Evolutionary conservation across 108 stramenopile genomes (phyloP).

Genomic region (Cyclostephanos invisitatus): DNA sequence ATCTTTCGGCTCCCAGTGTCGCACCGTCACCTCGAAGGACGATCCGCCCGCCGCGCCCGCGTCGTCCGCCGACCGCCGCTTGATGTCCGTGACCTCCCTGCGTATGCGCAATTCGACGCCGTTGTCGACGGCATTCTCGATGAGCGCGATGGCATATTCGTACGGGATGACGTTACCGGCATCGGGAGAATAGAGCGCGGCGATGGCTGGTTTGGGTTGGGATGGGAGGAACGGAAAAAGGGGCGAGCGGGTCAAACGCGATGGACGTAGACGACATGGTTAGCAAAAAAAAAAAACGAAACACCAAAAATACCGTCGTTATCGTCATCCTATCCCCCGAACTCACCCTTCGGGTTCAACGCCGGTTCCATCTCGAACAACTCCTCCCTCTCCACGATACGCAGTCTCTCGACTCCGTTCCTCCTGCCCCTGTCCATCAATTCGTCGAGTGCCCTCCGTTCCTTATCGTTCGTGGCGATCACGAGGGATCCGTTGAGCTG

Average conservation of each 20-base stretch:
- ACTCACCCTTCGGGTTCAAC: conserved; percentile 45
- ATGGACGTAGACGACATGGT: neutral
- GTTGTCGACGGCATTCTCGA: conserved; percentile 87
- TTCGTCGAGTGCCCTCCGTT: conserved; percentile 62
- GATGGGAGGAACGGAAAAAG: neutral
- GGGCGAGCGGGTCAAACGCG: neutral
- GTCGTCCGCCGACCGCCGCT: neutral
- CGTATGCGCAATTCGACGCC: conserved; percentile 83
- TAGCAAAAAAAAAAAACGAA: neutral
- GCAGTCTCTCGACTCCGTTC: conserved; percentile 75
- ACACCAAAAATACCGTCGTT: no score
- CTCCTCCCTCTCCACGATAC: conserved; percentile 64
- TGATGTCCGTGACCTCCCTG: conserved; percentile 62
- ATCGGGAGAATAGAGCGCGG: conserved; percentile 75
- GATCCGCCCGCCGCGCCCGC: conserved; percentile 1
- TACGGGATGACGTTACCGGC: conserved; percentile 88
- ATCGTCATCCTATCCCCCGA: neutral
- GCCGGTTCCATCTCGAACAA: conserved; percentile 69
- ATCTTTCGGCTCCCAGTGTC: conserved; percentile 72
- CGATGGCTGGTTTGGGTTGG: conserved; percentile 40
- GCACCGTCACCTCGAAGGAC: conserved; percentile 41
- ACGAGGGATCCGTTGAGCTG: conserved; percentile 80
- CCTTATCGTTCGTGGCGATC: conserved; percentile 63
- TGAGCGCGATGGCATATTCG: conserved; percentile 78
- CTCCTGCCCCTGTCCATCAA: conserved; percentile 64